These are phyloP conservation scores for Saccharomyces hybrid DNA, from an alignment of 1,139 yeast species.

Conservation along the genomic window DNA sequence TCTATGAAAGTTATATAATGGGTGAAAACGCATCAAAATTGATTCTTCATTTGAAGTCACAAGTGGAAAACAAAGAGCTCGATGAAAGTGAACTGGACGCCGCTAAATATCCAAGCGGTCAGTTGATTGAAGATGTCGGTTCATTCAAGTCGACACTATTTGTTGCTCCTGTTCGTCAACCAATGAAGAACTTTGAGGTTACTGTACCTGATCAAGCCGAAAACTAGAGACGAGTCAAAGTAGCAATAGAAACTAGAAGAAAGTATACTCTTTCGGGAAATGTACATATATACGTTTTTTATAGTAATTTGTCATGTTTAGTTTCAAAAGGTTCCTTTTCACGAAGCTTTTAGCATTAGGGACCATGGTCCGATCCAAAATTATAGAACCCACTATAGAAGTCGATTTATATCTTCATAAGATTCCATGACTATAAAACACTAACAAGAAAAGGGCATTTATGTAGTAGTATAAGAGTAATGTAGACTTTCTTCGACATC, in stretches of 20 bases:
- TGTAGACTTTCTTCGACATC: slow-evolving; percentile 36
- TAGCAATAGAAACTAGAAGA: background rate
- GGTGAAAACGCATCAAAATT: slow-evolving; percentile 42
- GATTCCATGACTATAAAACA: background rate
- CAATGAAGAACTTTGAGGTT: slow-evolving; percentile 27
- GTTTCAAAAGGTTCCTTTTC: background rate
- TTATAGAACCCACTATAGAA: background rate
- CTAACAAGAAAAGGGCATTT: background rate
- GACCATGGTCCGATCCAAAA: background rate
- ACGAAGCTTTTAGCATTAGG: background rate
- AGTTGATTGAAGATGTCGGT: slow-evolving; percentile 34
- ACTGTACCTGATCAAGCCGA: background rate
- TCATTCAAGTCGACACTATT: slow-evolving; percentile 39
- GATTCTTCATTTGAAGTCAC: slow-evolving; percentile 64
- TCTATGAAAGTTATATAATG: slow-evolving; percentile 44
- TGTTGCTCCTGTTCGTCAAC: slow-evolving; percentile 41
- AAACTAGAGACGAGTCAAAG: background rate
- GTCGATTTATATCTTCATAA: background rate
- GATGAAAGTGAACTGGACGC: slow-evolving; percentile 22
- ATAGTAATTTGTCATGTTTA: too few species aligned
- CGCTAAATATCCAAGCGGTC: slow-evolving; percentile 30
- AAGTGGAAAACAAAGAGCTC: slow-evolving; percentile 30
- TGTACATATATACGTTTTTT: background rate
- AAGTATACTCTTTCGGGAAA: background rate
- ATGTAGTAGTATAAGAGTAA: slow-evolving; percentile 6